phyloP scores from a whole-genome alignment of 1,284 basidiomycete genomes.

The Melanopsichium pennsylvanicum region DNA sequence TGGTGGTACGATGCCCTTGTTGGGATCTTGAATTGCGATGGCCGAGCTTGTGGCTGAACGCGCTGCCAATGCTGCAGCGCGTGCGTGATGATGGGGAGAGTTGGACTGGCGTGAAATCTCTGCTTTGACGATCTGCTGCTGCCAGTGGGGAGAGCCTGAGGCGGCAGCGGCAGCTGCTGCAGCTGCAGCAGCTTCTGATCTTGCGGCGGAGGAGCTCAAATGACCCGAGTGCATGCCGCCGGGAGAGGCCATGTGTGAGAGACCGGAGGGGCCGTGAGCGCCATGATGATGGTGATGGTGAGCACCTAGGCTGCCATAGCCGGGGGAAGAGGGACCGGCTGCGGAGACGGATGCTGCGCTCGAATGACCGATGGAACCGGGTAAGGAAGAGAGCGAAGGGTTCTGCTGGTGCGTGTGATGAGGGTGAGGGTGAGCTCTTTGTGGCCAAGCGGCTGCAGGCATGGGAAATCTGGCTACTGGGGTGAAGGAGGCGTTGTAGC shows the following conservation, averaged over 20 bases:
- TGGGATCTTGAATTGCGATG: conserved; percentile 68
- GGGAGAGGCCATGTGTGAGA: conserved; percentile 51
- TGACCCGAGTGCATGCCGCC: conserved; percentile 47
- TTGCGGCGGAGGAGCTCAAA: conserved; percentile 26
- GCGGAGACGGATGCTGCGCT: conserved; percentile 37
- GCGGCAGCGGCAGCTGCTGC: conserved; percentile 36
- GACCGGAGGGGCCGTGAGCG: conserved; percentile 46
- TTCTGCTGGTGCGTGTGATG: conserved; percentile 57
- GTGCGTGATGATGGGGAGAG: conserved; percentile 71
- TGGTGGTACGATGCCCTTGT: conserved; percentile 65
- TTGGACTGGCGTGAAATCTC: conserved; percentile 69
- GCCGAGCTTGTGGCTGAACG: conserved; percentile 69
- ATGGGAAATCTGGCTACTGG: conserved; percentile 47
- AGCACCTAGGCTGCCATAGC: conserved; percentile 32
- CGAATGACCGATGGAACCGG: conserved; percentile 49
- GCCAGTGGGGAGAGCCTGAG: conserved; percentile 57
- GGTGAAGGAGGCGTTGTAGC: conserved; percentile 41
- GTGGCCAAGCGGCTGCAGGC: conserved; percentile 38
- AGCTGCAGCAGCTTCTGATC: conserved; percentile 27
- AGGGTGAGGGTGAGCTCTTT: conserved; percentile 38
- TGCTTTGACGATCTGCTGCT: conserved; percentile 61
- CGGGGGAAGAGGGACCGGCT: conserved; percentile 55
- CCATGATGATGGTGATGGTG: conserved; percentile 52
- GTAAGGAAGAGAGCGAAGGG: conserved; percentile 58
- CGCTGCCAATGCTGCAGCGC: conserved; percentile 71